Conservation (phyloP, 73 alveolate genomes). For the Paramecium sonneborni region DNA sequence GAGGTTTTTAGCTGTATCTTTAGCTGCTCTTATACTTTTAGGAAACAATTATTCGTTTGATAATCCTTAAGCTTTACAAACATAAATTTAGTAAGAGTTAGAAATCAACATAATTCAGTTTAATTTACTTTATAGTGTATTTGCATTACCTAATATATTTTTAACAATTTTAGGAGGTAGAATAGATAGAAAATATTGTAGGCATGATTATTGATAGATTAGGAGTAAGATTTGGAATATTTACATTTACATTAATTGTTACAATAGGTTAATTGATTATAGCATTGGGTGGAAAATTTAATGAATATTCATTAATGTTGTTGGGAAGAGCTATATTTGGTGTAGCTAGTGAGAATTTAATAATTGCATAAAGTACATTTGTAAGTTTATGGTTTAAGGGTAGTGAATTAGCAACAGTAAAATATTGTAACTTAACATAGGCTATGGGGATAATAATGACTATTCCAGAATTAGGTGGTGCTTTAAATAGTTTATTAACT, state of each 20-base stretch:
- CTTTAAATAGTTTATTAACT: constrained; percentile 38
- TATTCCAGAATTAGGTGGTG: constrained; percentile 55
- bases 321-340: constrained; percentile 54
- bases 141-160: constrained; percentile 37
- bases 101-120: neutral
- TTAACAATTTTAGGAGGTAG: constrained; percentile 45
- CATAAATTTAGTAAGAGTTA: constrained; percentile 20
- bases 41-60: constrained; percentile 57
- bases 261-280: constrained; percentile 26
- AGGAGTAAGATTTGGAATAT: constrained; percentile 40
- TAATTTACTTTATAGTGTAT: constrained; percentile 20
- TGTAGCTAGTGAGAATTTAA: constrained; percentile 39
- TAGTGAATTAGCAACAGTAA: constrained; percentile 33
- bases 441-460: constrained; percentile 54
- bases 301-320: neutral
- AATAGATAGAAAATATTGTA: neutral
- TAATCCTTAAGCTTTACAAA: constrained; percentile 46
- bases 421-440: neutral
- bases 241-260: constrained; percentile 24
- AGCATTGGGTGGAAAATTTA: constrained; percentile 22
- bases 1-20: constrained; percentile 52
- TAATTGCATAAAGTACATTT: constrained; percentile 46
- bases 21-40: constrained; percentile 25
- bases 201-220: constrained; percentile 48
- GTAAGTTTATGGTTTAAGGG: constrained; percentile 57